Evolutionary conservation across 2,329 filamentous ascomycete species (phyloP).

Genomic region (Fusarium nodosum): DNA sequence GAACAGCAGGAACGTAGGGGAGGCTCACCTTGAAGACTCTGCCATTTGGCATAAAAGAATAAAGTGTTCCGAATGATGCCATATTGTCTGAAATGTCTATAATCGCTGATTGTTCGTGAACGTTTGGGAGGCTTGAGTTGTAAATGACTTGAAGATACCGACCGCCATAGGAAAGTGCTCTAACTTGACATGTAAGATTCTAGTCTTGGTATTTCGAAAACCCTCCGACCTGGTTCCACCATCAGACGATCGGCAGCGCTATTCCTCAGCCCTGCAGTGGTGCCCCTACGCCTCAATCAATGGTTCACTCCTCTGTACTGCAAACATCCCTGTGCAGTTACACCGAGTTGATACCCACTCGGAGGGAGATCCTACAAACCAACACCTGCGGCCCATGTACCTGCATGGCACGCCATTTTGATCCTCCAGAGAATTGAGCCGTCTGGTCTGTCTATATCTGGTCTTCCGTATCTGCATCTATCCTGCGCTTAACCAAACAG

Average conservation of each 20-base stretch:
- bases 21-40: conserved; percentile 3
- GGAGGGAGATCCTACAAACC: background rate
- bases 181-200: background rate
- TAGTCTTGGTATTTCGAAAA: background rate
- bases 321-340: background rate
- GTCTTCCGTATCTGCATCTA: background rate
- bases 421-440: background rate
- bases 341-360: background rate
- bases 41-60: conserved; percentile 2
- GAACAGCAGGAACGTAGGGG: too few species aligned
- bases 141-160: background rate
- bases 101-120: background rate
- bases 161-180: background rate
- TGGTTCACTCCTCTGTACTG: background rate
- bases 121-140: background rate
- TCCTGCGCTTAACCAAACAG: background rate
- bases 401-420: background rate
- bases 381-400: background rate
- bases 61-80: conserved; percentile 2
- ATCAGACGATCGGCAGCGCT: background rate
- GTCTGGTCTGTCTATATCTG: background rate
- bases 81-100: background rate
- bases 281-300: background rate
- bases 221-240: background rate
- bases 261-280: background rate